These are phyloP conservation scores for Saccharum spontaneum DNA, from an alignment of 176 grass and related monocot genomes.

Conservation along the genomic window DNA sequence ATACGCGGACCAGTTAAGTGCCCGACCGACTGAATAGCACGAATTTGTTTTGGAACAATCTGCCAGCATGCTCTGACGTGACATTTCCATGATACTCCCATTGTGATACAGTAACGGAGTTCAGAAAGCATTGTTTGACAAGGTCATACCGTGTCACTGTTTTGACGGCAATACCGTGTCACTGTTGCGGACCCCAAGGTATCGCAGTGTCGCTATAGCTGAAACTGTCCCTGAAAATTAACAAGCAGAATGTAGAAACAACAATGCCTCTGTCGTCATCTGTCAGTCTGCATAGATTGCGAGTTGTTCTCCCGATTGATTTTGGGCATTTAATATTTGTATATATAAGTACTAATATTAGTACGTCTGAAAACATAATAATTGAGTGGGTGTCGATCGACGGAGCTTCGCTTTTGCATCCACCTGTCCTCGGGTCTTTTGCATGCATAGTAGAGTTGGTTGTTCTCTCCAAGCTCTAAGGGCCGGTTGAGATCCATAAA, in stretches of 20 bases:
- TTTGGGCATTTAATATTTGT: neutral
- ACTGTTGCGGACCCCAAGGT: neutral
- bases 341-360: neutral
- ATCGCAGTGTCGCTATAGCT: neutral
- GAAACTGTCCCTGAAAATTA: neutral
- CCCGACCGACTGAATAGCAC: too few species aligned
- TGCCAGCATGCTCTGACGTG: neutral
- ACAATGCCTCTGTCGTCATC: neutral
- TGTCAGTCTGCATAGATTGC: neutral
- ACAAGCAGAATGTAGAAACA: neutral
- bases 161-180: too few species aligned
- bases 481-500: too few species aligned
- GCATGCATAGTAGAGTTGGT: neutral
- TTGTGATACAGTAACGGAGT: neutral
- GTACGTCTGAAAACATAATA: neutral
- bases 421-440: neutral
- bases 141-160: too few species aligned
- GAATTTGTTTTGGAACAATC: neutral
- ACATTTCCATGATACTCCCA: neutral
- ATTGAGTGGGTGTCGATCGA: neutral
- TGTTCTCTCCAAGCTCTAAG: constrained; percentile 1
- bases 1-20: too few species aligned
- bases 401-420: neutral
- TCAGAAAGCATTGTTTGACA: neutral
- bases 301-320: neutral